phyloP scores from a whole-genome alignment of 176 grass and related monocot species.

The Oryza punctata region DNA sequence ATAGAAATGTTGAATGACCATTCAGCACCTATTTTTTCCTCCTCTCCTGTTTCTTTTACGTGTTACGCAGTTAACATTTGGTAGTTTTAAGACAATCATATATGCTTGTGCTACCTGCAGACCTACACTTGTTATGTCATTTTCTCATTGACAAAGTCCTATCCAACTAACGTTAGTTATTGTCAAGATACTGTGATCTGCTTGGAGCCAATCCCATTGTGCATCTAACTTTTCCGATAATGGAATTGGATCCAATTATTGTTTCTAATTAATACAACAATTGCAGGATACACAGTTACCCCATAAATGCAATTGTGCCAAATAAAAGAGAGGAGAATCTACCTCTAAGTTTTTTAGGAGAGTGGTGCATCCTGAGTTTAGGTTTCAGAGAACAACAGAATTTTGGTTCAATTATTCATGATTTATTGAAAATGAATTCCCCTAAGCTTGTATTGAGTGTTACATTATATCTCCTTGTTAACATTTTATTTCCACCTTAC shows the following conservation, averaged over 20 bases:
- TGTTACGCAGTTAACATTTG: neutral
- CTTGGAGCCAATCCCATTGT: neutral
- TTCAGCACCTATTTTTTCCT: neutral
- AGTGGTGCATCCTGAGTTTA: neutral
- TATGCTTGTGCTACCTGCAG: neutral
- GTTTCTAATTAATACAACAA: constrained; percentile 3
- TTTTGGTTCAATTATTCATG: neutral
- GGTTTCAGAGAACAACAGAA: neutral
- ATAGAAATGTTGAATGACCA: neutral
- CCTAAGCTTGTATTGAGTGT: neutral
- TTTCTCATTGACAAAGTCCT: constrained; percentile 16
- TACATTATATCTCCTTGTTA: neutral
- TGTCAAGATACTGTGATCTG: constrained; percentile 1
- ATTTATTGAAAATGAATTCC: neutral
- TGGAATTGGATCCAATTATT: too few relatives aligned
- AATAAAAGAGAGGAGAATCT: neutral
- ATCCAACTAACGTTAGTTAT: constrained; percentile 28
- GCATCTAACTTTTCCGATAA: neutral
- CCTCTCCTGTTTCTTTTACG: neutral
- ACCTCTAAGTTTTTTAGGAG: neutral
- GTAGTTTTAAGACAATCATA: constrained; percentile 10
- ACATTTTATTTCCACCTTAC: neutral
- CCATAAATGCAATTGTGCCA: neutral
- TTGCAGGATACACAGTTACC: constrained; percentile 6
- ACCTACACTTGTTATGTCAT: neutral